Conservation (phyloP, 2,329 filamentous ascomycete species). For the Venturia carpophila region DNA sequence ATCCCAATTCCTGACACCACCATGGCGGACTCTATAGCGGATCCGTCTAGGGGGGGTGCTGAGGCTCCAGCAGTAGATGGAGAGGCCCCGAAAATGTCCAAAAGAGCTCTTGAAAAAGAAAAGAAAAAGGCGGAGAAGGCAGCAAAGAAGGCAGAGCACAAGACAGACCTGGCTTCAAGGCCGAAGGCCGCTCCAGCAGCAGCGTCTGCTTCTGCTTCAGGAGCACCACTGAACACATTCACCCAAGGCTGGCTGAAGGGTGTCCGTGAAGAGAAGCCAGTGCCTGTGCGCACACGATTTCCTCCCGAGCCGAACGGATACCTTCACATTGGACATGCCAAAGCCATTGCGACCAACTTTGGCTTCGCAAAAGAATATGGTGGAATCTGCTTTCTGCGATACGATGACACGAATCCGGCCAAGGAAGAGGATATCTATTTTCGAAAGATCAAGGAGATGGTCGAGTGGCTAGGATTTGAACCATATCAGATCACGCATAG, state of each 20-base stretch:
- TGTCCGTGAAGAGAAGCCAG: conserved; percentile 44
- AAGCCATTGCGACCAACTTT: conserved; percentile 94
- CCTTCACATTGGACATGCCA: conserved; percentile 87
- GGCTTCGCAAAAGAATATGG: conserved; percentile 82
- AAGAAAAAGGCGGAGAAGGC: conserved; percentile 39
- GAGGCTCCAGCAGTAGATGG: not conserved
- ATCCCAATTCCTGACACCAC: not conserved
- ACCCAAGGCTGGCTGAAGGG: conserved; percentile 43
- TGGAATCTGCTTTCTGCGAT: conserved; percentile 69
- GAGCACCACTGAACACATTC: conserved; percentile 34
- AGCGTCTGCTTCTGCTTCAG: conserved; percentile 24
- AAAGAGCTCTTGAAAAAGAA: conserved; percentile 41
- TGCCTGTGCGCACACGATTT: conserved; percentile 41
- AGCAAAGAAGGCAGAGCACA: conserved; percentile 35
- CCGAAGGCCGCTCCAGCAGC: conserved; percentile 26
- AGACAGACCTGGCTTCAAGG: conserved; percentile 34
- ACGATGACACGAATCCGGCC: conserved; percentile 93
- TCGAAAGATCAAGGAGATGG: conserved; percentile 77
- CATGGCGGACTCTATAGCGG: conserved; percentile 5
- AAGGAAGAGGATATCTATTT: conserved; percentile 89
- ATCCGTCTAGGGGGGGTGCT: not conserved
- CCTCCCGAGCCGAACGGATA: conserved; percentile 73
- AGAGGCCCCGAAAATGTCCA: conserved; percentile 28
- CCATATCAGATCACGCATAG: conserved; percentile 76
- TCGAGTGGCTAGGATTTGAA: conserved; percentile 78